These are phyloP conservation scores for Globisporangium acanthophoron DNA, from an alignment of 352 stramenopile genomes.

Conservation along the genomic window DNA sequence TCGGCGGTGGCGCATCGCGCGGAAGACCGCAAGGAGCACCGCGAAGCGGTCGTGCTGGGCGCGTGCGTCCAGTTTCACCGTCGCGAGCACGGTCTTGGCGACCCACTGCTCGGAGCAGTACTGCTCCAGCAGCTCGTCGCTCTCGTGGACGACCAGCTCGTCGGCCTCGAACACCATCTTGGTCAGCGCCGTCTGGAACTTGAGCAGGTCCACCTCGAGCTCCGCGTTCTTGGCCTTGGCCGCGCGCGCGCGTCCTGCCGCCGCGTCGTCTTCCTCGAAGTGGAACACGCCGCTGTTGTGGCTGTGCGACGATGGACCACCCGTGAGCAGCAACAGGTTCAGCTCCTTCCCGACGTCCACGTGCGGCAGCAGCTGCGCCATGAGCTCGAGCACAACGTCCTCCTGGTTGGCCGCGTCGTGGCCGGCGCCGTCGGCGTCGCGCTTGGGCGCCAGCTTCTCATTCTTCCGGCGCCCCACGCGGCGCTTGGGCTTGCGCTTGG, in stretches of 20 bases:
- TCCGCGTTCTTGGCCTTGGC: slow-evolving; percentile 6
- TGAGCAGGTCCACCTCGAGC: slow-evolving; percentile 53
- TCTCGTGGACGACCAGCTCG: slow-evolving; percentile 17
- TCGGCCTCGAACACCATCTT: slow-evolving; percentile 41
- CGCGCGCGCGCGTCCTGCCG: not conserved
- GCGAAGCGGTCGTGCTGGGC: slow-evolving; percentile 61
- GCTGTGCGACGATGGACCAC: slow-evolving; percentile 25
- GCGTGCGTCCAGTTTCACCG: slow-evolving; percentile 48
- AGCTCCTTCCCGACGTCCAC: slow-evolving; percentile 78
- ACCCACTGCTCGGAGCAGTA: slow-evolving; percentile 53
- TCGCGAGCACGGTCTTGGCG: slow-evolving; percentile 29
- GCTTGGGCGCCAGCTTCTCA: slow-evolving; percentile 29
- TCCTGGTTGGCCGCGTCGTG: slow-evolving; percentile 39
- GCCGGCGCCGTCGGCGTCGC: slow-evolving; percentile 7
- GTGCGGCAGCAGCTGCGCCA: slow-evolving; percentile 55
- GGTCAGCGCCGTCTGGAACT: slow-evolving; percentile 51
- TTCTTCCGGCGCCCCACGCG: slow-evolving; percentile 52
- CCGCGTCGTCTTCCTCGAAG: slow-evolving; percentile 54
- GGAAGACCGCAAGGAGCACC: slow-evolving; percentile 52
- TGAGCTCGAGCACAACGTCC: slow-evolving; percentile 73
- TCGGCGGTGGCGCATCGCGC: slow-evolving; percentile 25
- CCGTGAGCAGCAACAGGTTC: slow-evolving; percentile 57
- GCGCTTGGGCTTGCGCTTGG: slow-evolving; percentile 38
- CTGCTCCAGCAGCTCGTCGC: slow-evolving; percentile 27
- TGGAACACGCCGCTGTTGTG: slow-evolving; percentile 52